These are phyloP conservation scores for Hypoxylon sp. DNA, from an alignment of 2,329 filamentous ascomycete species.

Conservation along the genomic window DNA sequence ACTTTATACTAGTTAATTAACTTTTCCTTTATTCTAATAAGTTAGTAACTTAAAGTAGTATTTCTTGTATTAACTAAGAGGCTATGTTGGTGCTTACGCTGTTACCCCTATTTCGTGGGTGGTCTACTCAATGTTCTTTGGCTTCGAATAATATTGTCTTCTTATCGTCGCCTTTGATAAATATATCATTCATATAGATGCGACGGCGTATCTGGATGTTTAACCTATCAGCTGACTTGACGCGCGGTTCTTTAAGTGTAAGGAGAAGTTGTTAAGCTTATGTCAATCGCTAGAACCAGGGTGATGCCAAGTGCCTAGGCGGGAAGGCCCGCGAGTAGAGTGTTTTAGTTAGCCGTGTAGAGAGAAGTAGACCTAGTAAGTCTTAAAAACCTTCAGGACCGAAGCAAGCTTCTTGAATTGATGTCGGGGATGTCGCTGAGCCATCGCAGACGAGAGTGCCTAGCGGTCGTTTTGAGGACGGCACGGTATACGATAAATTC, in stretches of 20 bases:
- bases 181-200: neutral
- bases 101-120: conserved; percentile 4
- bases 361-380: neutral
- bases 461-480: neutral
- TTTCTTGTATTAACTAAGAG: neutral
- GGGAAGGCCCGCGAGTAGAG: neutral
- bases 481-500: neutral
- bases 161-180: neutral
- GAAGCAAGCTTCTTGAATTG: neutral
- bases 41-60: neutral
- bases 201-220: neutral
- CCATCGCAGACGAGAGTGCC: neutral
- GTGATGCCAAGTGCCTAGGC: neutral
- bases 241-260: neutral
- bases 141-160: neutral
- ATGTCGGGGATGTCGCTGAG: neutral
- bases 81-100: neutral
- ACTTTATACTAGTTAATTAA: neutral
- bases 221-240: neutral
- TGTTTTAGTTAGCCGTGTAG: neutral
- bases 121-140: too few species aligned
- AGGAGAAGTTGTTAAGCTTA: neutral
- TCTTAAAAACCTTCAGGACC: neutral
- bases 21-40: neutral
- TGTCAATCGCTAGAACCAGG: neutral